Conservation (phyloP, 2,329 filamentous ascomycete genomes). For the Podosphaera fusca region DNA sequence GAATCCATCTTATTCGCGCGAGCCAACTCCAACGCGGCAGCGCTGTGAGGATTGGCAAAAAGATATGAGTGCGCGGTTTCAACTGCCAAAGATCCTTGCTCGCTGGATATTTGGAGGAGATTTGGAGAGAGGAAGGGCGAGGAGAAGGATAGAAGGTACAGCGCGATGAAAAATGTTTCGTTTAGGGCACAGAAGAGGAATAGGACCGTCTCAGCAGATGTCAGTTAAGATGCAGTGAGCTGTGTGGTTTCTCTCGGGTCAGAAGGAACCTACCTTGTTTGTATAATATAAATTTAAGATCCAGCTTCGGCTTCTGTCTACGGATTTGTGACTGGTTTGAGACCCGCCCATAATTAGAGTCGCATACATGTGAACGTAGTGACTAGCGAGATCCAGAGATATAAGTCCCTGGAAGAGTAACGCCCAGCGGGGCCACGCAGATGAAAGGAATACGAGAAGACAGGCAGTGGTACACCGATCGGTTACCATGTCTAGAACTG, state of each 20-base stretch:
- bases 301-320: slow-evolving; percentile 71
- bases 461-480: slow-evolving; percentile 94
- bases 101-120: slow-evolving; percentile 38
- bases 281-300: slow-evolving; percentile 90
- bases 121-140: slow-evolving; percentile 74
- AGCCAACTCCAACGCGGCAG: slow-evolving; percentile 76
- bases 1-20: slow-evolving; percentile 84
- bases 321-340: slow-evolving; percentile 70
- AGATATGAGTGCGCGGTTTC: slow-evolving; percentile 41
- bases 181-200: slow-evolving; percentile 82
- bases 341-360: slow-evolving; percentile 70
- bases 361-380: slow-evolving; percentile 99
- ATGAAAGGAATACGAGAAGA: slow-evolving; percentile 79
- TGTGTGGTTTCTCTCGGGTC: not conserved
- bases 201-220: slow-evolving; percentile 46
- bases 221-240: slow-evolving; percentile 3
- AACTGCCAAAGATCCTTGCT: slow-evolving; percentile 46
- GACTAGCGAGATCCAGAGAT: slow-evolving; percentile 75
- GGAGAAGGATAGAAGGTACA: slow-evolving; percentile 94
- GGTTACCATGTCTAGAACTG: slow-evolving; percentile 96
- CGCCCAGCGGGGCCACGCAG: slow-evolving; percentile 81
- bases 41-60: slow-evolving; percentile 77
- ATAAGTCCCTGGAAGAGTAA: slow-evolving; percentile 90
- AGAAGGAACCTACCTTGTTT: slow-evolving; percentile 51
- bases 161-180: slow-evolving; percentile 91